phyloP scores from a whole-genome alignment of 257 asterid genomes.

The Coffea eugenioides region DNA sequence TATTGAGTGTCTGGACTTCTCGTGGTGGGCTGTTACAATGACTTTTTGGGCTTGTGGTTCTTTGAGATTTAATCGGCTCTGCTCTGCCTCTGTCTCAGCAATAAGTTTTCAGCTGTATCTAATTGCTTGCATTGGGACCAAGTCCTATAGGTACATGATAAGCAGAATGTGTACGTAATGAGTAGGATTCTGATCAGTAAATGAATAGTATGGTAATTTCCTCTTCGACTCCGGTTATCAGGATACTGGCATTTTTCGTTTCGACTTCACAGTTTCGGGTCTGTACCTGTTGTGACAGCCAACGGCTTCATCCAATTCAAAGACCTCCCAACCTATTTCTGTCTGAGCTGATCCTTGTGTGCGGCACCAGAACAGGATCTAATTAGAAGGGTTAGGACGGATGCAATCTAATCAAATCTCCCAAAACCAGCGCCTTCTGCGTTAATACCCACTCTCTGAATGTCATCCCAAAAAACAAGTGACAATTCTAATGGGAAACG shows the following conservation, averaged over 20 bases:
- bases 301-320: no score
- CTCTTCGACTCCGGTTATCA: no score
- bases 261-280: neutral
- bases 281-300: no score
- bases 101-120: neutral
- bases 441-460: neutral
- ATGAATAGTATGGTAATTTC: no score
- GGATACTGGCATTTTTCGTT: no score
- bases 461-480: no score
- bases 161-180: neutral
- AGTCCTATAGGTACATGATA: neutral
- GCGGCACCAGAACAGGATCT: neutral
- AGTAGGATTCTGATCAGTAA: no score
- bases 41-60: neutral
- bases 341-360: neutral
- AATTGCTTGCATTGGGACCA: neutral
- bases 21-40: neutral
- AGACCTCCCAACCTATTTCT: neutral
- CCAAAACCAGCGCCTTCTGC: neutral
- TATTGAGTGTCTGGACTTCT: neutral
- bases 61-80: neutral
- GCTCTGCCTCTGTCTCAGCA: neutral
- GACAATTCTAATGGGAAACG: no score
- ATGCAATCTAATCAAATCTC: no score
- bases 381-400: neutral